Evolutionary conservation across 176 grass and related monocot genomes (phyloP).

Genomic region (Aegilops longissima): DNA sequence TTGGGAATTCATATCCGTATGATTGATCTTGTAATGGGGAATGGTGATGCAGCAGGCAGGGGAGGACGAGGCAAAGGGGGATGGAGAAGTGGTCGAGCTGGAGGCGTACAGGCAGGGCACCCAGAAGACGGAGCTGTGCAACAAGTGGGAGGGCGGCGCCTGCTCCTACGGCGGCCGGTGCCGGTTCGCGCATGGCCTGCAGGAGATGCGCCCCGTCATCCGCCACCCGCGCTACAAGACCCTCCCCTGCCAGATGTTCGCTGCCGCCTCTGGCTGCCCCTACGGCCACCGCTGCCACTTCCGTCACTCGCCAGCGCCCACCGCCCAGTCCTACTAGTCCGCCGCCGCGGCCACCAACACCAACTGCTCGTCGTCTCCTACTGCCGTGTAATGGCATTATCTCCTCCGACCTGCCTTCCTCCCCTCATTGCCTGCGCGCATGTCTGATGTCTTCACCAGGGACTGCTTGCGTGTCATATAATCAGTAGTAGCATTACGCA

Average conservation of each 20-base stretch:
- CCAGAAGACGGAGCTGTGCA: conserved; percentile 86
- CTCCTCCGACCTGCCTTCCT: background rate
- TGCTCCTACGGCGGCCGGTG: conserved; percentile 65
- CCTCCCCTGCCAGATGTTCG: conserved; percentile 60
- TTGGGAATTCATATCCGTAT: background rate
- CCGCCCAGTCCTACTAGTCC: conserved; percentile 20
- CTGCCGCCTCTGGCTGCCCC: conserved; percentile 52
- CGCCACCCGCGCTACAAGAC: conserved; percentile 94
- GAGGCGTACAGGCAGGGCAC: conserved; percentile 66
- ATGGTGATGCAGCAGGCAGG: conserved; percentile 34
- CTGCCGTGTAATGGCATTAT: background rate
- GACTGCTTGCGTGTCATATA: conserved; percentile 4
- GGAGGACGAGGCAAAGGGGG: conserved; percentile 31
- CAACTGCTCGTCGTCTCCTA: background rate
- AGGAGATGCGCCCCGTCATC: conserved; percentile 78
- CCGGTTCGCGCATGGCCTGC: conserved; percentile 75
- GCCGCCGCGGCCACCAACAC: background rate
- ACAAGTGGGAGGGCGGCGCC: conserved; percentile 62
- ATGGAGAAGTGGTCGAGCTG: conserved; percentile 54
- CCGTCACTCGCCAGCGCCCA: conserved; percentile 42
- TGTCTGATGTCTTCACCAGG: background rate
- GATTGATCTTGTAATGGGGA: background rate
- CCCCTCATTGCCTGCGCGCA: background rate
- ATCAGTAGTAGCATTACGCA: background rate
- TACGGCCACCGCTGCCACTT: conserved; percentile 91